Evolutionary conservation across 2,329 filamentous ascomycete genomes (phyloP), one percentile per base, ranked within the genome.

Genomic region (Tolypocladium pustulatum): DNA sequence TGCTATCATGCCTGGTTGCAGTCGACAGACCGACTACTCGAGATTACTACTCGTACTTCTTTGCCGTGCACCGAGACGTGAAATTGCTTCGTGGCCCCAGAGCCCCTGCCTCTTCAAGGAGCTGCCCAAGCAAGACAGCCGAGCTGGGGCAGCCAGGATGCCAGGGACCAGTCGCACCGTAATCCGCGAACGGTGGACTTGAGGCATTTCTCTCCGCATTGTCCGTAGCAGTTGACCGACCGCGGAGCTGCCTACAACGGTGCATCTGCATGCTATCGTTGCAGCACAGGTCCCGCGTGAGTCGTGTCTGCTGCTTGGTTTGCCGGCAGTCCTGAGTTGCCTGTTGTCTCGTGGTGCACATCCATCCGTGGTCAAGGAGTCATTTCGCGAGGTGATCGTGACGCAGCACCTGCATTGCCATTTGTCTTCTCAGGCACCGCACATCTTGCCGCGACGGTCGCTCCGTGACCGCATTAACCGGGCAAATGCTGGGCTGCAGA

Each of bases 191-290:
- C 30, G 57, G 65, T 66, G 66, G 67, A 63, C 59, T 64, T 70
- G 69, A 71, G 69, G 69, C 65, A 71, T 71, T 71, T 71, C 69
- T 61, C 67, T 69, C 66, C 63, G 61, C 65, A 67, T 67, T 67
- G 62, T 61, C 65, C 61, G 57, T 61, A 8, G 32, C 20, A 32
- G 25, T 41, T 13, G 32, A n/a, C n/a, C 15, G 41, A 30, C 38
- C 20, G n/a, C 36, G 53, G 53, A 41, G 36, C 36, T 55, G 53
- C 53, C 38, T 20, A 4, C 46, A 32, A 20, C 27, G 46, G 43
- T 32, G 12, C 27, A 12, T 51, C 17, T 51, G 46, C 46, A 32
- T 32, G 37, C 13, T 17, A 9, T 38, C 22, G 36, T 41, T 30
- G 53, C 53, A 55, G 53, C 37, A 36, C 53, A 55, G 43, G 46